A percentile compares a stretch with the other conserved stretches of the same genome.
Conservation (phyloP, 768 basidiomycete species). For the Lactarius akahatsu region DNA sequence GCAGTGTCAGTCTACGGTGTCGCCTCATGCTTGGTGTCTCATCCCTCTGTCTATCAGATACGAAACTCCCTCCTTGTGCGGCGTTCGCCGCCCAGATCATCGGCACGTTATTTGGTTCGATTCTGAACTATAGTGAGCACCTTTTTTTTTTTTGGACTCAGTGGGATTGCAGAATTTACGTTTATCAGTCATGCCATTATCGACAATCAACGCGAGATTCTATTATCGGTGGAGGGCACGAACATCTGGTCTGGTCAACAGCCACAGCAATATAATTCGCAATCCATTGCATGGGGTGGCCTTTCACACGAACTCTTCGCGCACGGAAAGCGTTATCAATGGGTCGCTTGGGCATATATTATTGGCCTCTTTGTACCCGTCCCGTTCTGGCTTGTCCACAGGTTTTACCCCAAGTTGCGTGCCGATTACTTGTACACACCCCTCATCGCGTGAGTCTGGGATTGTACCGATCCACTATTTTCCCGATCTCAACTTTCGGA, state of each 20-base stretch:
- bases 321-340: slow-evolving; percentile 40
- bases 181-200: slow-evolving; percentile 49
- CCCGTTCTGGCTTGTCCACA: slow-evolving; percentile 52
- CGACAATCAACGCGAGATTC: slow-evolving; percentile 47
- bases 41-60: slow-evolving; percentile 31
- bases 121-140: slow-evolving; percentile 37
- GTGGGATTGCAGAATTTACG: neutral
- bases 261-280: slow-evolving; percentile 50
- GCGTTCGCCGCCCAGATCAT: slow-evolving; percentile 51
- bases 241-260: slow-evolving; percentile 52
- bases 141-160: neutral
- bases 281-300: slow-evolving; percentile 54
- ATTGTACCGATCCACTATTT: neutral
- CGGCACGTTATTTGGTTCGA: slow-evolving; percentile 48
- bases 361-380: slow-evolving; percentile 52
- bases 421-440: slow-evolving; percentile 51
- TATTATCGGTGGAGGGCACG: slow-evolving; percentile 56
- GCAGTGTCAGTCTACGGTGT: slow-evolving; percentile 36
- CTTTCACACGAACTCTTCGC: slow-evolving; percentile 27
- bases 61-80: slow-evolving; percentile 49
- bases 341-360: slow-evolving; percentile 49
- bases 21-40: neutral
- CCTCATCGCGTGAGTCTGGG: slow-evolving; percentile 39
- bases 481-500: neutral
- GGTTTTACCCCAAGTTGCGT: slow-evolving; percentile 45